Evolutionary conservation across 129 eudicot genomes (phyloP).

Genomic region (Smallanthus sonchifolius): DNA sequence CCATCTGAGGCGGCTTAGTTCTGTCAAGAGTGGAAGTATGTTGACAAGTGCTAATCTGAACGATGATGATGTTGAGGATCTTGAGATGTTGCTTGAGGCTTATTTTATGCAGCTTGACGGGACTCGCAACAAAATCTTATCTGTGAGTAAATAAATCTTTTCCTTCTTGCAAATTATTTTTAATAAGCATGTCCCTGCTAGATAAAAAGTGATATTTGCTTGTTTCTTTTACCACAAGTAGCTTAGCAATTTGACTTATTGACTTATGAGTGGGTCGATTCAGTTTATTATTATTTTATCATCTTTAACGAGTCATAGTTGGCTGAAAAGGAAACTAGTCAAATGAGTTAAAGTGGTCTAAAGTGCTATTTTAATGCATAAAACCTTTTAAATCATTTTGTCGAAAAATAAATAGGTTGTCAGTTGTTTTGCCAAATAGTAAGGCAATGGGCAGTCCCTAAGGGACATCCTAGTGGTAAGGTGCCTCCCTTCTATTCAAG

Average conservation of each 20-base stretch:
- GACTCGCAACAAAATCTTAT: slow-evolving; percentile 91
- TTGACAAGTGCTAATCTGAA: slow-evolving; percentile 56
- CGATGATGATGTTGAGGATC: slow-evolving; percentile 86
- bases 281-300: not conserved
- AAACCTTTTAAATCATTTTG: not conserved
- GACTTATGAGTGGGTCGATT: not conserved
- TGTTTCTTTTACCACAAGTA: not conserved
- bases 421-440: not conserved
- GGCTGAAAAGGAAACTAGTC: not conserved
- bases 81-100: slow-evolving; percentile 98
- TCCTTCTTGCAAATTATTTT: not conserved
- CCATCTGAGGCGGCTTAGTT: slow-evolving; percentile 60
- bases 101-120: slow-evolving; percentile 99
- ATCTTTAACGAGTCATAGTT: not conserved
- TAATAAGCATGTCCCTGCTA: not conserved
- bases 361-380: not conserved
- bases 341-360: not conserved
- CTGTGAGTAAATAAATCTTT: slow-evolving; percentile 46
- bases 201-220: not conserved
- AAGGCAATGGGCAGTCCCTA: not conserved
- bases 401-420: not conserved
- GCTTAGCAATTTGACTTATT: not conserved
- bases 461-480: too few relatives aligned
- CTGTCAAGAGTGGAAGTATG: slow-evolving; percentile 80
- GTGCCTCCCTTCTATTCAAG: too few relatives aligned